These are phyloP conservation scores for Peronospora destructor DNA, from an alignment of 352 stramenopile genomes.

Conservation along the genomic window DNA sequence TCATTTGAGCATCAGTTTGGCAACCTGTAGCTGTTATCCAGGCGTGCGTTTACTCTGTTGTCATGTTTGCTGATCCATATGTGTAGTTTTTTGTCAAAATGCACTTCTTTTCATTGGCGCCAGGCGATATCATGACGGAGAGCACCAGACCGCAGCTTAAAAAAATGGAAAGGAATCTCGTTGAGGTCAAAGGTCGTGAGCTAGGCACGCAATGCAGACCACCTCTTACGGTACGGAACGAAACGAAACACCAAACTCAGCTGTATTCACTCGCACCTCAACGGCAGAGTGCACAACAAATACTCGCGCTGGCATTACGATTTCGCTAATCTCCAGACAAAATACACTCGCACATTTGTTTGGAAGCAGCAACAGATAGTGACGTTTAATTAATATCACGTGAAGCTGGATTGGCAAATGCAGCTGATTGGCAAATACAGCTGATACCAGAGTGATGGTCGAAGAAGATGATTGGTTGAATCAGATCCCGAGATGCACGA, in stretches of 20 bases:
- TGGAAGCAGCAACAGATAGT: neutral
- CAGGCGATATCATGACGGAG: conserved; percentile 47
- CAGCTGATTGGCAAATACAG: neutral
- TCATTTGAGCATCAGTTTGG: conserved; percentile 9
- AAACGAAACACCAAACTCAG: conserved; percentile 80
- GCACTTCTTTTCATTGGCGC: conserved; percentile 57
- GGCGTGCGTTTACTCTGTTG: neutral
- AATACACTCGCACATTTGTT: neutral
- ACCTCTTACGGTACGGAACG: conserved; percentile 43
- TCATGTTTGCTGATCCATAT: neutral
- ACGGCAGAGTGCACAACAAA: conserved; percentile 7
- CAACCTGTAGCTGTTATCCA: conserved; percentile 14
- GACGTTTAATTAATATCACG: neutral
- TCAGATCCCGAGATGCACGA: neutral
- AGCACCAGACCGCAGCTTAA: conserved; percentile 47
- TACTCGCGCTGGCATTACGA: neutral
- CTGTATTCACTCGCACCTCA: conserved; percentile 66
- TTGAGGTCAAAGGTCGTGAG: conserved; percentile 32
- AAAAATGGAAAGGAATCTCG: conserved; percentile 41
- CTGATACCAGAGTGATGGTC: conserved; percentile 4
- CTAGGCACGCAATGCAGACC: conserved; percentile 28
- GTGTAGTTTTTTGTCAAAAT: conserved; percentile 64
- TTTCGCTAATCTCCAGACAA: neutral
- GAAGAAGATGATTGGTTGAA: conserved; percentile 19
- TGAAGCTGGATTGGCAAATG: neutral